A percentile compares a stretch with the other conserved stretches of the same genome.
phyloP scores from a whole-genome alignment of 345 rosid species.

The Citrus inodora region DNA sequence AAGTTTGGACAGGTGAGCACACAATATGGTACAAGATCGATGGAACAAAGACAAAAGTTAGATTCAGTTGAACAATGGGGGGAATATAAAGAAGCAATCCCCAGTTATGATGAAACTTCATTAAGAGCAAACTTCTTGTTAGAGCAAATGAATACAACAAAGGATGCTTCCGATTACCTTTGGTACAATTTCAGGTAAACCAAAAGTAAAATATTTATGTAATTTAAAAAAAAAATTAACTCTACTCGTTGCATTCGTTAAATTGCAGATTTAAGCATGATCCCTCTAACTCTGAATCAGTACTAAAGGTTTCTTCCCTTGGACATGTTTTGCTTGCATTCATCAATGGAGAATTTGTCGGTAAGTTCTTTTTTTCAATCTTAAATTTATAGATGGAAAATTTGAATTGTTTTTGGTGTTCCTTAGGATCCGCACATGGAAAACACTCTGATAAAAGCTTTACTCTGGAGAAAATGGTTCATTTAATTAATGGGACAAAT shows the following conservation, averaged over 20 bases:
- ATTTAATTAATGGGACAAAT: slow-evolving; percentile 34
- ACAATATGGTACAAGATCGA: slow-evolving; percentile 28
- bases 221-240: too few relatives aligned
- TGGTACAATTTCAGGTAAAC: slow-evolving; percentile 50
- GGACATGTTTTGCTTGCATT: slow-evolving; percentile 49
- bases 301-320: slow-evolving; percentile 31
- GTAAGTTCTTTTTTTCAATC: background rate
- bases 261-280: slow-evolving; percentile 28
- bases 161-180: slow-evolving; percentile 52
- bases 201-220: background rate
- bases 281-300: slow-evolving; percentile 14
- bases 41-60: slow-evolving; percentile 18
- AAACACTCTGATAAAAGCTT: slow-evolving; percentile 16
- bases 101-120: slow-evolving; percentile 27
- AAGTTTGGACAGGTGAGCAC: slow-evolving; percentile 29
- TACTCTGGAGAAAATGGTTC: slow-evolving; percentile 19
- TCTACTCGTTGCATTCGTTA: background rate
- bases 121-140: slow-evolving; percentile 30
- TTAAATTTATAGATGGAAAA: too few relatives aligned
- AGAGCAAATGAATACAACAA: slow-evolving; percentile 42
- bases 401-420: too few relatives aligned
- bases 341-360: slow-evolving; percentile 29
- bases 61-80: slow-evolving; percentile 26
- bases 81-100: slow-evolving; percentile 36
- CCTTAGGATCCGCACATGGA: slow-evolving; percentile 46